Evolutionary conservation across 1,284 basidiomycete genomes (phyloP).

Genomic region (Ceratobasidium sp.): DNA sequence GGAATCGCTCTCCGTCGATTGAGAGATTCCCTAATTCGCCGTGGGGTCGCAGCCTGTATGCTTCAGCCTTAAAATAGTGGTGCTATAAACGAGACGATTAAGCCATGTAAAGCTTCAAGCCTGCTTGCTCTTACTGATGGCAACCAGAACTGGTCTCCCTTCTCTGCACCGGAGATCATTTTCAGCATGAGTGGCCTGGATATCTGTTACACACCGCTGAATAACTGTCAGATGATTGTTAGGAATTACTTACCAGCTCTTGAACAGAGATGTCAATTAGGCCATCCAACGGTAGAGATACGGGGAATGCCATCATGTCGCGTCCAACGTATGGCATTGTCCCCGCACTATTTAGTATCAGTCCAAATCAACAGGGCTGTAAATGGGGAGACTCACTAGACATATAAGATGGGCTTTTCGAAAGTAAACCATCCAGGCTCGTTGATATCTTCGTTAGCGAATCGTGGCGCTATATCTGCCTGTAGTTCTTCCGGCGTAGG

Average conservation of each 20-base stretch:
- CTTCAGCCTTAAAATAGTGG: constrained; percentile 81
- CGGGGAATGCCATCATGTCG: constrained; percentile 89
- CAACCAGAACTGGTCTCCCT: constrained; percentile 76
- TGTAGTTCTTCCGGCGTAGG: constrained; percentile 49
- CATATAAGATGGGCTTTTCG: constrained; percentile 75
- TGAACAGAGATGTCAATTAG: constrained; percentile 82
- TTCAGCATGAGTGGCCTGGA: constrained; percentile 68
- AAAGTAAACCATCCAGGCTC: constrained; percentile 71
- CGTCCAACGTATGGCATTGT: constrained; percentile 63
- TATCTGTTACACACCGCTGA: constrained; percentile 56
- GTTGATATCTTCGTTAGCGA: constrained; percentile 56
- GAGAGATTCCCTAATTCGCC: constrained; percentile 60
- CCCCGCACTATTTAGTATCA: constrained; percentile 55
- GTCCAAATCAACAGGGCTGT: background rate
- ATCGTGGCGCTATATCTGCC: constrained; percentile 52
- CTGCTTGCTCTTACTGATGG: constrained; percentile 61
- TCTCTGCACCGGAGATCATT: constrained; percentile 73
- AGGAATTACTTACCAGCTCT: constrained; percentile 62
- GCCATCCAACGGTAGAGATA: constrained; percentile 81
- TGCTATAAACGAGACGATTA: constrained; percentile 59
- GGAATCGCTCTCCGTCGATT: constrained; percentile 87
- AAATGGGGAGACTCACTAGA: constrained; percentile 66
- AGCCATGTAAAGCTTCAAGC: background rate
- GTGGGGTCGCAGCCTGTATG: constrained; percentile 78
- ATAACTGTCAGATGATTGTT: constrained; percentile 5